Evolutionary conservation across 352 stramenopile genomes (phyloP), one percentile per base, ranked within the genome.

Genomic region (Phytophthora chlamydospora): DNA sequence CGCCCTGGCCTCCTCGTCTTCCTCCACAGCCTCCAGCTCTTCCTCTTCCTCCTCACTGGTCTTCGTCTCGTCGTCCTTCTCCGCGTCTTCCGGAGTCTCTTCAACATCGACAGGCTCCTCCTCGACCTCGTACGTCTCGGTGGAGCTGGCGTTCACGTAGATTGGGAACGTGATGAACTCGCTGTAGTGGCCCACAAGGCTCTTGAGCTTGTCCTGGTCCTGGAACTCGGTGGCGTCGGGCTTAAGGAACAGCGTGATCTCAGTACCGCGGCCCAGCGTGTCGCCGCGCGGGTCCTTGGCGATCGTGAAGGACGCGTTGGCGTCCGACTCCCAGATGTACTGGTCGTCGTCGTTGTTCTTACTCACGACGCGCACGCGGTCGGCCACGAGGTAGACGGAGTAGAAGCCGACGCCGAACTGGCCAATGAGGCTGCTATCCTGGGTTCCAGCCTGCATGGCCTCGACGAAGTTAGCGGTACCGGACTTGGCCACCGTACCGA

Each of bases 331-430:
- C 98, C 98, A 99, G 47, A 99, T 88, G 83, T 99, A 91, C 85
- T 99, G 98, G 35, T 95, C 88, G 68, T 99, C 97, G 55, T 98
- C 85, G 62, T 98, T 97, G 74, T 98, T 88, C 85, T 99, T 99
- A 59, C 89, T 98, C 21, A 98, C 84, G 32, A 99, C 97, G 50
- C 94, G 89, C 44, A 99, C 95, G 42, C 84, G 81, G 79, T 99
- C 96, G 0, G 96, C 89, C 7, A 99, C 97, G 14, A 99, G 74
- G 80, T 99, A 99, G 24, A 98, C 91, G 10, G 97, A 99, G 82
- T 99, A 99, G 77, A 99, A 99, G 32, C 98, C 98, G 27, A 99
- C 98, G 53, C 98, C 98, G 71, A 99, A 99, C 85, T 99, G 97
- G 46, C 98, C 98, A 69, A 99, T 99, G 63, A 99, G 88, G 50